Conservation (phyloP, 768 basidiomycete genomes). For the Phlegmacium glaucopus region DNA sequence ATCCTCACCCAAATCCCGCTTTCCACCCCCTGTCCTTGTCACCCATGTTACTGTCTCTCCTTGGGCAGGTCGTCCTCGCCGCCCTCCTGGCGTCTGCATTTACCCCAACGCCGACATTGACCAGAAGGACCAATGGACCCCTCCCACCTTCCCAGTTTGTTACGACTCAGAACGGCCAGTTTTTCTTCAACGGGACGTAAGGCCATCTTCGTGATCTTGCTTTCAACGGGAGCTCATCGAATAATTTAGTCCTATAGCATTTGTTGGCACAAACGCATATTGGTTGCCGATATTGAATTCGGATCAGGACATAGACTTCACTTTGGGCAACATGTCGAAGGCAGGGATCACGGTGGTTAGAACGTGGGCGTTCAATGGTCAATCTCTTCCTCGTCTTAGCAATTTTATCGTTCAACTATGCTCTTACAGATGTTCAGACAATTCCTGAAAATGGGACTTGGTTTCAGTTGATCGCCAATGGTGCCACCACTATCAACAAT, state of each 20-base stretch:
- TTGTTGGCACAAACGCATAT: conserved; percentile 58
- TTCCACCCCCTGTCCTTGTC: conserved; percentile 13
- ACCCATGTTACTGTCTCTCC: conserved; percentile 30
- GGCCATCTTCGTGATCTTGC: conserved; percentile 3
- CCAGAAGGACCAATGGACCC: conserved; percentile 22
- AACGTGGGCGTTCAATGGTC: conserved; percentile 73
- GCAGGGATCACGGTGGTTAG: conserved; percentile 57
- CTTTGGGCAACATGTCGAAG: conserved; percentile 54
- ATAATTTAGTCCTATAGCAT: conserved; percentile 22
- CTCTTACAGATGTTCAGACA: conserved; percentile 42
- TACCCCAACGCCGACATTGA: conserved; percentile 28
- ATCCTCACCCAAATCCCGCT: not conserved
- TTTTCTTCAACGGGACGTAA: conserved; percentile 55
- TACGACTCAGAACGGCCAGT: conserved; percentile 38
- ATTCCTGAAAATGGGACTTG: conserved; percentile 57
- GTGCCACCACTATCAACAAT: conserved; percentile 50
- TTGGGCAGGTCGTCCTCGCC: conserved; percentile 27
- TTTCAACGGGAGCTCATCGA: not conserved
- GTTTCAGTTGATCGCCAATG: conserved; percentile 59
- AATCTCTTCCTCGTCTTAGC: conserved; percentile 5
- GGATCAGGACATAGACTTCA: conserved; percentile 52
- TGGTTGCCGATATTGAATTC: conserved; percentile 58
- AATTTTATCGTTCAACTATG: not conserved
- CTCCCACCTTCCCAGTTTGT: conserved; percentile 38
- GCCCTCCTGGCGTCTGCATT: conserved; percentile 32